Conservation (phyloP, 2,329 filamentous ascomycete species). For the Capronia epimyces region DNA sequence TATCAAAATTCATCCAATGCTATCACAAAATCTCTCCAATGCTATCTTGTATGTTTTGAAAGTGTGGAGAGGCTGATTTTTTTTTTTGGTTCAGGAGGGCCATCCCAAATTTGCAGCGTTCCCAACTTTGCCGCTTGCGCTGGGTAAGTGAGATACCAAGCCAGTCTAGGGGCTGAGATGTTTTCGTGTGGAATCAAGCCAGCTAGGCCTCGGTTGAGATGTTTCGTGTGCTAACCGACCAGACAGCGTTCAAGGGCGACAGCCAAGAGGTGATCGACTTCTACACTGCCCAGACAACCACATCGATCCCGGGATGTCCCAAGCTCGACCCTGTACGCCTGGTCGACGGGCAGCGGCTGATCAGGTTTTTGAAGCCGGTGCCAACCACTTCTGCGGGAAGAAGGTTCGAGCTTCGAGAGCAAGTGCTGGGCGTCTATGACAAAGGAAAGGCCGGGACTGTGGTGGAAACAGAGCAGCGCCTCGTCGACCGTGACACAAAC, state of each 20-base stretch:
- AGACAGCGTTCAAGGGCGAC: conserved; percentile 40
- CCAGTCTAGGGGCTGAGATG: background rate
- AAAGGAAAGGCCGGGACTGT: conserved; percentile 42
- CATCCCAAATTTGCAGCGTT: conserved; percentile 43
- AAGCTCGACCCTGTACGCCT: conserved; percentile 40
- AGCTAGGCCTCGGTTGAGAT: no score
- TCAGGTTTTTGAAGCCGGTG: conserved; percentile 38
- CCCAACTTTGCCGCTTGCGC: conserved; percentile 33
- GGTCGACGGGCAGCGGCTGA: conserved; percentile 42
- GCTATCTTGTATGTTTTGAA: no score
- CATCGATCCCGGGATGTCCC: conserved; percentile 38
- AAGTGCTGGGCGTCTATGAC: conserved; percentile 44
- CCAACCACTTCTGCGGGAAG: conserved; percentile 36
- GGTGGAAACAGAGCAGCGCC: conserved; percentile 38
- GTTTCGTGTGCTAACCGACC: background rate
- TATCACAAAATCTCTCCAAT: no score
- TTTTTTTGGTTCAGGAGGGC: conserved; percentile 37
- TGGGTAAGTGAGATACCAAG: background rate
- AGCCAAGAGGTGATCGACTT: conserved; percentile 45
- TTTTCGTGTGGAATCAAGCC: no score
- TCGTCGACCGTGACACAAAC: conserved; percentile 39
- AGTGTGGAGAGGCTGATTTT: no score
- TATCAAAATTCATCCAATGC: background rate
- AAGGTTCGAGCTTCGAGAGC: conserved; percentile 39
- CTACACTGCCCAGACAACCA: conserved; percentile 23